Conservation (phyloP, 305 asterid species). For the Euphrasia arctica region DNA sequence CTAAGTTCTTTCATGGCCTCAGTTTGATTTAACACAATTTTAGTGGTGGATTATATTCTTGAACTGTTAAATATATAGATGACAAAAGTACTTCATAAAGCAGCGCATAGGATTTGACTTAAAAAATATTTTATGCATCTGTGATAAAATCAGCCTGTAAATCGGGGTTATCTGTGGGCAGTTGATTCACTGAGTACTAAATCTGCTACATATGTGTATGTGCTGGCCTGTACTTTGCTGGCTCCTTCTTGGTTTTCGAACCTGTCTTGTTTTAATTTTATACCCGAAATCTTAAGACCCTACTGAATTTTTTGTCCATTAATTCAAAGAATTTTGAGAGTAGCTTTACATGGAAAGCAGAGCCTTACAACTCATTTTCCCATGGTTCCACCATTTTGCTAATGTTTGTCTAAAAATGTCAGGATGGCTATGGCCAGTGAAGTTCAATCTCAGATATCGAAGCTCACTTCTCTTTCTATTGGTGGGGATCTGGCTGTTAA, state of each 20-base stretch:
- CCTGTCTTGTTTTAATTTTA: neutral
- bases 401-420: constrained; percentile 34
- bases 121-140: constrained; percentile 1
- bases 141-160: constrained; percentile 4
- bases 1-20: constrained; percentile 22
- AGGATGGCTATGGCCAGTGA: constrained; percentile 97
- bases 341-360: constrained; percentile 5
- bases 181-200: constrained; percentile 20
- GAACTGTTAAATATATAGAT: constrained; percentile 5
- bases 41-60: constrained; percentile 18
- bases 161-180: constrained; percentile 9
- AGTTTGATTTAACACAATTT: constrained; percentile 20
- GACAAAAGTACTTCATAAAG: constrained; percentile 15
- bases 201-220: constrained; percentile 16
- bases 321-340: constrained; percentile 7
- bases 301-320: constrained; percentile 9
- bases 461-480: constrained; percentile 55
- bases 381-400: constrained; percentile 22
- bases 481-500: constrained; percentile 85
- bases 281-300: constrained; percentile 3
- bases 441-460: constrained; percentile 78
- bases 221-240: constrained; percentile 6
- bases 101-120: constrained; percentile 9
- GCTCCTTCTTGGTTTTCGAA: constrained; percentile 5
- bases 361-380: constrained; percentile 11